Conservation (phyloP, 148 eudicot genomes). For the Gaultheria prostrata region DNA sequence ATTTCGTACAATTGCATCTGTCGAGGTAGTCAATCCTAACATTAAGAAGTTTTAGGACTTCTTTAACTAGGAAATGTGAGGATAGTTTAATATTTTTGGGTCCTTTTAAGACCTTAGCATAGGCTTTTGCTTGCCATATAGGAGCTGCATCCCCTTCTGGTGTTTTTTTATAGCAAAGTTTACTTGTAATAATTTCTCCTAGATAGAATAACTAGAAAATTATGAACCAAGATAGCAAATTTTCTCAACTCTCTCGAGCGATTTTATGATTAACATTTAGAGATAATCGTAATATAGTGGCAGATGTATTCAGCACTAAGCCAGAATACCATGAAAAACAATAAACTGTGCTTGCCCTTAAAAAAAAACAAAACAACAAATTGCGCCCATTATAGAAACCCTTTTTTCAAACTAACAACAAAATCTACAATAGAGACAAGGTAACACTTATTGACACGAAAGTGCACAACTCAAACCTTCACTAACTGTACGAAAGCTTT, state of each 20-base stretch:
- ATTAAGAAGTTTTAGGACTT: not conserved
- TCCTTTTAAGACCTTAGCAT: not conserved
- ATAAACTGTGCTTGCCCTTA: not conserved
- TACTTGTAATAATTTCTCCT: not conserved
- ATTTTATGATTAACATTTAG: not conserved
- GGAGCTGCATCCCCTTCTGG: not conserved
- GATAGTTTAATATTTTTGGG: not conserved
- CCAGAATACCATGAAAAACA: not conserved
- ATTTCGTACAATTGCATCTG: not conserved
- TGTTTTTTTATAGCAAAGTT: not conserved
- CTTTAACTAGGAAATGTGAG: not conserved
- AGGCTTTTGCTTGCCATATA: not conserved
- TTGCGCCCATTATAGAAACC: not conserved
- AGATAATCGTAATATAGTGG: not conserved
- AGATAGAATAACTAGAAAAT: not conserved
- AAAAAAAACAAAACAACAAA: too few relatives aligned
- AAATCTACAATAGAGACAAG: constrained; percentile 9
- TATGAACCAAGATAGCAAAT: not conserved
- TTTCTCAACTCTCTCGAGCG: not conserved
- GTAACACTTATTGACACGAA: constrained; percentile 3
- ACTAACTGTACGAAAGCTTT: constrained; percentile 68
- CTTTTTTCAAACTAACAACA: not conserved
- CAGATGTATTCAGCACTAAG: not conserved
- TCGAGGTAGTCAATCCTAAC: not conserved
- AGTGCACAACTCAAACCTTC: constrained; percentile 35